phyloP scores from a whole-genome alignment of 179 eudicot species.

The Monotropa hypopitys region DNA sequence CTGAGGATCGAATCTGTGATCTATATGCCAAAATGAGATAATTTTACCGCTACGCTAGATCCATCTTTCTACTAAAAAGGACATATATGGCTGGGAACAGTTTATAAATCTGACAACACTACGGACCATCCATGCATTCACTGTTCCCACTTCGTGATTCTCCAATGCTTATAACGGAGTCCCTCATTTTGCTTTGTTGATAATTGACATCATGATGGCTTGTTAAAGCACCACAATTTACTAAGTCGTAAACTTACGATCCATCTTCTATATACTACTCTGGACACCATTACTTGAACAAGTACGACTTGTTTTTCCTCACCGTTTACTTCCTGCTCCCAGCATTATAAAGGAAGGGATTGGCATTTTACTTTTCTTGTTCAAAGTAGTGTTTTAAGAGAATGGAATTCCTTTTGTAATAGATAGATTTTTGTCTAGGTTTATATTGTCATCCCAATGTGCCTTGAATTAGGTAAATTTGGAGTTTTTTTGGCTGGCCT shows the following conservation, averaged over 20 bases:
- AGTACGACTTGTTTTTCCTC: not conserved
- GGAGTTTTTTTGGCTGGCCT: no score
- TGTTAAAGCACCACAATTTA: not conserved
- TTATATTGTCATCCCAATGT: no score
- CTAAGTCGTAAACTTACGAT: not conserved
- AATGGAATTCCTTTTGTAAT: not conserved
- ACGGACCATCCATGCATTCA: not conserved
- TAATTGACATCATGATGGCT: not conserved
- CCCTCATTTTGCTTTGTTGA: not conserved
- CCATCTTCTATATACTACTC: not conserved
- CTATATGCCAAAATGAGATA: no score
- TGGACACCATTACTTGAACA: not conserved
- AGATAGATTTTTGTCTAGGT: not conserved
- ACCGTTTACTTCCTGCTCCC: not conserved
- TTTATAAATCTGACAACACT: not conserved
- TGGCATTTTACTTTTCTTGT: not conserved
- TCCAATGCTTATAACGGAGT: not conserved
- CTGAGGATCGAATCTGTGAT: no score
- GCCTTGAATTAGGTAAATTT: no score
- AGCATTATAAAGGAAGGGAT: not conserved
- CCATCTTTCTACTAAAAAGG: not conserved
- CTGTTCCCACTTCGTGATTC: not conserved
- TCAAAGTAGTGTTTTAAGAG: not conserved
- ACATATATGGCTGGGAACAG: not conserved
- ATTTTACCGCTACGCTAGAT: no score